Percentiles rank a stretch among this genome's conserved stretches.
phyloP scores from a whole-genome alignment of 768 basidiomycete species.

The Naganishia antarctica region DNA sequence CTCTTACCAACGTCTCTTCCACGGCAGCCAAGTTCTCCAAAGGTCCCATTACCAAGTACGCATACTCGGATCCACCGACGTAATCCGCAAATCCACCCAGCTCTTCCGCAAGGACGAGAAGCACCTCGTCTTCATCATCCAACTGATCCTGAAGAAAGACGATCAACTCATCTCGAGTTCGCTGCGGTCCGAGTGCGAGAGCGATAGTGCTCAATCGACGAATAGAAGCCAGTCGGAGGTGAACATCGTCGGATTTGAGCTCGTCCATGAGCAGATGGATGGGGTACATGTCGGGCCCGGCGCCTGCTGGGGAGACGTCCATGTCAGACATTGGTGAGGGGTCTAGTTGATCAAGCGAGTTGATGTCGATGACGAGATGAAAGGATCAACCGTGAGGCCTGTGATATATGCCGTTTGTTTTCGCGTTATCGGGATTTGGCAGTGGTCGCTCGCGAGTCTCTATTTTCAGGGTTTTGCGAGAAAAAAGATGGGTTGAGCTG shows the following conservation, averaged over 20 bases:
- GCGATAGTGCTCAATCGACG: constrained; percentile 97
- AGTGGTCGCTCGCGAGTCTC: background rate
- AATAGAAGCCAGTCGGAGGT: constrained; percentile 89
- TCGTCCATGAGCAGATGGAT: constrained; percentile 98
- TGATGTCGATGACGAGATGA: constrained; percentile 2
- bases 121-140: constrained; percentile 97
- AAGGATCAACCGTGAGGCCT: background rate
- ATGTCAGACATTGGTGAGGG: constrained; percentile 8
- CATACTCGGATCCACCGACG: constrained; percentile 79
- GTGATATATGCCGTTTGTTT: background rate
- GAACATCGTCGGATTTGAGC: constrained; percentile 93
- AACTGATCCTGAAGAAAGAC: constrained; percentile 98
- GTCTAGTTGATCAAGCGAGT: background rate
- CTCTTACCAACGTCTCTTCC: constrained; percentile 94
- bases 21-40: constrained; percentile 93
- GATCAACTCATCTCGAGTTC: constrained; percentile 88
- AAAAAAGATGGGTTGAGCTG: too few species aligned
- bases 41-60: constrained; percentile 81
- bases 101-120: constrained; percentile 92
- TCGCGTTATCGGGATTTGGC: background rate
- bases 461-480: too few species aligned
- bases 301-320: constrained; percentile 21
- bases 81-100: constrained; percentile 92
- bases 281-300: constrained; percentile 66
- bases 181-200: constrained; percentile 87